Conservation (phyloP, 169 alveolate species). For the Cardiosporidium cionae region DNA sequence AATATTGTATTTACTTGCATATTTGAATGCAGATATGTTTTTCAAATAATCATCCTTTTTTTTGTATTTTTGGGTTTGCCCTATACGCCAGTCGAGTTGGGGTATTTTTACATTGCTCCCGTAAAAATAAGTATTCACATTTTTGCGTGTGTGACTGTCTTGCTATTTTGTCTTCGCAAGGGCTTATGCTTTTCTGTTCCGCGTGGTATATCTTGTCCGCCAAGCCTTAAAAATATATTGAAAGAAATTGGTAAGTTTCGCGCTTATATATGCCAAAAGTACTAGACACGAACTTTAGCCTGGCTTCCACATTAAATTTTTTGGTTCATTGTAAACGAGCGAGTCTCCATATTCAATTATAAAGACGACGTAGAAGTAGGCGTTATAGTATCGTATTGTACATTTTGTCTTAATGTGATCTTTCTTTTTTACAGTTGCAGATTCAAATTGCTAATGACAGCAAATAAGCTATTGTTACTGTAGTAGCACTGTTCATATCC, state of each 20-base stretch:
- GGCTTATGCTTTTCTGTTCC: conserved; percentile 96
- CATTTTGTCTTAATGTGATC: background rate
- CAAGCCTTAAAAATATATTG: conserved; percentile 91
- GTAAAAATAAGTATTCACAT: too few relatives aligned
- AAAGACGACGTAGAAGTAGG: background rate
- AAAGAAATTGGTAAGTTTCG: conserved; percentile 75
- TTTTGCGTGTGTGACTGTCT: too few relatives aligned
- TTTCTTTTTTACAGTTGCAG: too few relatives aligned
- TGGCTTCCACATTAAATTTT: background rate
- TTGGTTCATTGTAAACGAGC: background rate
- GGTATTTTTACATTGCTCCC: too few relatives aligned
- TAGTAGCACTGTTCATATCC: too few relatives aligned
- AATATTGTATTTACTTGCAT: background rate
- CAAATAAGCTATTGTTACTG: too few relatives aligned
- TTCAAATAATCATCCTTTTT: too few relatives aligned
- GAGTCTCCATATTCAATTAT: background rate
- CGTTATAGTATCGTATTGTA: background rate
- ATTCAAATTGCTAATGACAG: too few relatives aligned
- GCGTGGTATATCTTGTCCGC: conserved; percentile 84
- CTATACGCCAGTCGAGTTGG: too few relatives aligned
- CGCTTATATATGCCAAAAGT: conserved; percentile 36
- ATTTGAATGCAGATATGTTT: too few relatives aligned
- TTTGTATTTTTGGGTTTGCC: too few relatives aligned
- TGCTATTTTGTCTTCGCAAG: too few relatives aligned
- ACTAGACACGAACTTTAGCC: conserved; percentile 44